phyloP scores from a whole-genome alignment of 495 filamentous ascomycete species.

The Aspergillus kassunensis region DNA sequence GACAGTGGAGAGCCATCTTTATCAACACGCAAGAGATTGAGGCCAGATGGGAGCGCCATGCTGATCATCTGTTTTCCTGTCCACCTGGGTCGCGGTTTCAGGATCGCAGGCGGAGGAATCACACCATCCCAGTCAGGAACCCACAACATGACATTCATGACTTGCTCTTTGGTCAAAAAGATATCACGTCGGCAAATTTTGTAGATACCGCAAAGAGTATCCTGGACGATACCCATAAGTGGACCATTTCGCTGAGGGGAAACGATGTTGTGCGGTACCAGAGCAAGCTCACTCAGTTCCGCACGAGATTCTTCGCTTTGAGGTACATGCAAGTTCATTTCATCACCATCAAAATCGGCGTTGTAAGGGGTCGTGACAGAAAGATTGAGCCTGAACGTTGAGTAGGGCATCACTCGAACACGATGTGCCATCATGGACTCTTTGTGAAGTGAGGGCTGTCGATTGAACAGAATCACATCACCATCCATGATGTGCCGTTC shows the following conservation, averaged over 20 bases:
- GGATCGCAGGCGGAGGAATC: constrained; percentile 83
- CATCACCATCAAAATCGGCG: constrained; percentile 98
- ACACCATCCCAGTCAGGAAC: constrained; percentile 96
- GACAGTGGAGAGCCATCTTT: constrained; percentile 49
- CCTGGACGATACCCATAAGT: constrained; percentile 99
- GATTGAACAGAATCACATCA: constrained; percentile 98
- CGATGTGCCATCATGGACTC: constrained; percentile 99
- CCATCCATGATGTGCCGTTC: constrained; percentile 93
- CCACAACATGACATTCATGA: constrained; percentile 96
- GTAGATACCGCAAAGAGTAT: constrained; percentile 93
- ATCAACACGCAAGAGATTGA: constrained; percentile 68
- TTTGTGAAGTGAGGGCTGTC: constrained; percentile 97
- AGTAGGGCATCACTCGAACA: constrained; percentile 97
- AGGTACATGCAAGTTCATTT: constrained; percentile 99
- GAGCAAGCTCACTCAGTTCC: constrained; percentile 86
- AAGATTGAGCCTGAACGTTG: constrained; percentile 93
- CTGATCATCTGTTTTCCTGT: constrained; percentile 98
- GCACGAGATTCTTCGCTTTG: constrained; percentile 94
- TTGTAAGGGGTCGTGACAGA: constrained; percentile 99
- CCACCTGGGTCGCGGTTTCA: constrained; percentile 90
- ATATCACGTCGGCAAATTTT: constrained; percentile 92
- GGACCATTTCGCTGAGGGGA: constrained; percentile 96
- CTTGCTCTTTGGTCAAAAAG: constrained; percentile 81
- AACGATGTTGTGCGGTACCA: constrained; percentile 96
- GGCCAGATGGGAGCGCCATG: constrained; percentile 80